Conservation (phyloP, 768 basidiomycete genomes). For the Pisolithus sp. region DNA sequence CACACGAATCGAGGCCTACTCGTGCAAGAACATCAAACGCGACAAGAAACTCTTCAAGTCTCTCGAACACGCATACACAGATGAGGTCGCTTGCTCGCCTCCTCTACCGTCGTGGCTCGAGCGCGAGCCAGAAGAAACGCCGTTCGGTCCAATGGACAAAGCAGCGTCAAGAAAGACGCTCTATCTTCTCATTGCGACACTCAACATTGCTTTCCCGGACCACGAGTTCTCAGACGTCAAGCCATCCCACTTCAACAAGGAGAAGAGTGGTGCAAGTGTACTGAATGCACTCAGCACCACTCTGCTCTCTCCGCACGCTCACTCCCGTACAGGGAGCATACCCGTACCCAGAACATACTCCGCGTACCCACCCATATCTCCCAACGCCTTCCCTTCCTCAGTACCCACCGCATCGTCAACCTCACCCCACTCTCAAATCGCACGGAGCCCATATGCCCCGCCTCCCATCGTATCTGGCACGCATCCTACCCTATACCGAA, state of each 20-base stretch:
- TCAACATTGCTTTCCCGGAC: slow-evolving; percentile 97
- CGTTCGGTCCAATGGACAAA: slow-evolving; percentile 88
- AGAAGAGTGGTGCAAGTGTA: slow-evolving; percentile 68
- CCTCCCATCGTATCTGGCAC: slow-evolving; percentile 74
- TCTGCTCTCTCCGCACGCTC: slow-evolving; percentile 59
- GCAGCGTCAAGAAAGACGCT: slow-evolving; percentile 84
- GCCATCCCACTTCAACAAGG: slow-evolving; percentile 83
- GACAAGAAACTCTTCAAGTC: slow-evolving; percentile 95
- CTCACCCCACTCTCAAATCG: slow-evolving; percentile 54
- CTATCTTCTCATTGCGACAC: slow-evolving; percentile 91
- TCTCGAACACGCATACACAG: slow-evolving; percentile 79
- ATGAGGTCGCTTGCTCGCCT: slow-evolving; percentile 74
- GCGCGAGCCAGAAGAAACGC: slow-evolving; percentile 70
- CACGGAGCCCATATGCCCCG: slow-evolving; percentile 61
- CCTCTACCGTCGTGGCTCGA: slow-evolving; percentile 76
- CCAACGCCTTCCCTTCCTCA: slow-evolving; percentile 72
- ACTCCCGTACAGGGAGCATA: slow-evolving; percentile 39
- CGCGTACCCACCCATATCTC: slow-evolving; percentile 69
- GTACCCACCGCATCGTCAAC: slow-evolving; percentile 64
- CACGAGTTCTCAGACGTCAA: slow-evolving; percentile 93
- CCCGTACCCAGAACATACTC: slow-evolving; percentile 78
- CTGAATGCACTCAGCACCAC: slow-evolving; percentile 83
- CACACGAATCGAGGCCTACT: slow-evolving; percentile 93
- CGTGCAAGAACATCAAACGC: slow-evolving; percentile 93
- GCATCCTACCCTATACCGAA: slow-evolving; percentile 81